Evolutionary conservation across 2,329 filamentous ascomycete species (phyloP), one percentile per base, ranked within the genome.

Genomic region (Fusarium proliferatum): DNA sequence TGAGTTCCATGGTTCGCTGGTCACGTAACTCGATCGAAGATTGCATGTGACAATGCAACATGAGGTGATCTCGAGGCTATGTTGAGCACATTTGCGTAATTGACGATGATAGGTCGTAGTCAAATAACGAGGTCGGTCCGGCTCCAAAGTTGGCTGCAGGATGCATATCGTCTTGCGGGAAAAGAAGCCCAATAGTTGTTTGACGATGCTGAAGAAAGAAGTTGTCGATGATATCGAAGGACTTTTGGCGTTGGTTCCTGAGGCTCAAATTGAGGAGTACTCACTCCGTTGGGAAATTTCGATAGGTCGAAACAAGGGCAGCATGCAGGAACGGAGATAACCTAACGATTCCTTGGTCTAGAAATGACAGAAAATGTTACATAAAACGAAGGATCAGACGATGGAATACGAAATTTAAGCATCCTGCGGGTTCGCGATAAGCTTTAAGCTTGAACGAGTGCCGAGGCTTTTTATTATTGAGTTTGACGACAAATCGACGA

Each of bases 111-210:
- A n/a, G 39, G 30, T 9, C 11, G 28, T 16, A 6, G 10, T 28
- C 26, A 16, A 26, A 51, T n/a, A 28, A 46, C 26, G 23, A 53
- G 48, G 41, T 73, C 70, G 71, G 71, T 17, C 70, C 61, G 66
- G 42, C 45, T 57, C 11, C 33, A 33, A 5, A 36, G 23, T 28
- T 26, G 49, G 33, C 38, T 56, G 28, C 42, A 23, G 9, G 23
- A 17, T 11, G 30, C 21, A 28, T 45, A 16, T 9, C 11, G 11
- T 26, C 15, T 21, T 16, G 21, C 28, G 21, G 5, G 11, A 33
- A 36, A 16, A 28, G 16, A 39, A 21, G 33, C 7, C 42, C 28
- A 49, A 51, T 63, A 30, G 30, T n/a, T 57, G 26, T 6, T 19
- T 19, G 33, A 15, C 9, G 9, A 56, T 41, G 4, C 34, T 21